Base-by-base conservation (phyloP, 2,329 filamentous ascomycete species). In the Tolypocladium ovalisporum region DNA sequence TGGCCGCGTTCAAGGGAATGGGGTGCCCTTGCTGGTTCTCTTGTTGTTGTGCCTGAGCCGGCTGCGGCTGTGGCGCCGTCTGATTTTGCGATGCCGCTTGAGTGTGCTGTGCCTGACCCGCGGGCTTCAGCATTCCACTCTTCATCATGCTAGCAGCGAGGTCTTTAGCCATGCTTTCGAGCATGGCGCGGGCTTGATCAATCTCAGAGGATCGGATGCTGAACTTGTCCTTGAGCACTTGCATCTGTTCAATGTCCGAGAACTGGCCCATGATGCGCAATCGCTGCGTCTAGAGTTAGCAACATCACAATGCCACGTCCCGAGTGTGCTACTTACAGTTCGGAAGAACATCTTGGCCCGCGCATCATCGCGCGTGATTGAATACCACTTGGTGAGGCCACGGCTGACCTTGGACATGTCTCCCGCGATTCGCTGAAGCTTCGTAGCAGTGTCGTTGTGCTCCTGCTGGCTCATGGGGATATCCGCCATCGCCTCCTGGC, bases 261-360 rank as follows among this genome's bases (percentile, higher is more conserved):
- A 82, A 85, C 63, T 86, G 83, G 51, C 74, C 75, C 1, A 75
- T 62, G 36, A 85, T 71, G 13, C 79, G 79, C 34, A 75, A 68
- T 59, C 81, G 79, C 81, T 85, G 63, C 44, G 10, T 44, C 37
- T 3, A 58, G 8, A 42, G 65, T 79, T 67, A 79, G 73, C 60
- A 58, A 24, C 3, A 54, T 32, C 17, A 27, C 9, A 19, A 12
- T 37, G 17, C 32, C 22, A 32, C 4, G n/a, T 13, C 3, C 29
- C 24, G 8, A n/a, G 37, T 17, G 36, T 8, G 37, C 8, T 13
- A 74, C 79, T 73, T 71, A 82, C 79, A 60, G 73, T 73, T 63
- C 74, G 75, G 70, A 82, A 81, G 61, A 81, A 83, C 69, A 75
- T 73, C 61, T 71, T 76, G 5, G 78, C 76, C 40, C 79, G 75